Evolutionary conservation across 805 yeast species (phyloP).

Genomic region (Pichia rugopelliculosa): DNA sequence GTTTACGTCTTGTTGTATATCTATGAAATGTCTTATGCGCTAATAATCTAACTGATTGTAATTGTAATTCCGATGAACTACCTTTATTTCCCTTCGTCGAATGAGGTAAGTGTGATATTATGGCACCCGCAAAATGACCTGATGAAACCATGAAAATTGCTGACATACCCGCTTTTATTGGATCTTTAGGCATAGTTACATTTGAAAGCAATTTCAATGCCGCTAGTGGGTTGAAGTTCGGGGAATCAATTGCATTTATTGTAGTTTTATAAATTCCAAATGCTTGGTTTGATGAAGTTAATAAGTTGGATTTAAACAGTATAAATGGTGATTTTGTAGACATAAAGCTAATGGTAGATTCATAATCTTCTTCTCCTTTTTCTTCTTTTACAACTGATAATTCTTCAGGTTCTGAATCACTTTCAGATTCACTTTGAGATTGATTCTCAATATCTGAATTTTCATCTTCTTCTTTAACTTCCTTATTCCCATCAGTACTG

Average conservation of each 20-base stretch:
- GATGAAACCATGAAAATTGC: conserved; percentile 94
- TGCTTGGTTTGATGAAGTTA: conserved; percentile 28
- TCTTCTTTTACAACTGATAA: background rate
- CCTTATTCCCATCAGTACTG: conserved; percentile 2
- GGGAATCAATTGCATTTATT: conserved; percentile 35
- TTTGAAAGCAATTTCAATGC: conserved; percentile 28
- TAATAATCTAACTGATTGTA: conserved; percentile 57
- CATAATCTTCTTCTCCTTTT: conserved; percentile 16
- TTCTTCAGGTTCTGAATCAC: conserved; percentile 14
- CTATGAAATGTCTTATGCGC: conserved; percentile 86
- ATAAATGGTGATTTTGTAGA: conserved; percentile 68
- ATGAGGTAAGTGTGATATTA: conserved; percentile 63
- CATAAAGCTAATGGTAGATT: conserved; percentile 40
- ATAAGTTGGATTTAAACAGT: conserved; percentile 41
- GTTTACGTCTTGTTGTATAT: conserved; percentile 93
- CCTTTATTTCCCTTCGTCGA: conserved; percentile 50
- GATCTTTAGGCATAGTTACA: conserved; percentile 9
- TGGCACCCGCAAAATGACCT: conserved; percentile 97
- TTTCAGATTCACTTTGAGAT: conserved; percentile 21
- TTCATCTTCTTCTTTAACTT: conserved; percentile 37
- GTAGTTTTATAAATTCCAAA: conserved; percentile 65
- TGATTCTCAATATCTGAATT: conserved; percentile 27
- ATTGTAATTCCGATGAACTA: conserved; percentile 40
- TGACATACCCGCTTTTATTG: conserved; percentile 36
- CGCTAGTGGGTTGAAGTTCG: conserved; percentile 40